phyloP scores from a whole-genome alignment of 345 rosid species.

The Gossypium ekmanianum region DNA sequence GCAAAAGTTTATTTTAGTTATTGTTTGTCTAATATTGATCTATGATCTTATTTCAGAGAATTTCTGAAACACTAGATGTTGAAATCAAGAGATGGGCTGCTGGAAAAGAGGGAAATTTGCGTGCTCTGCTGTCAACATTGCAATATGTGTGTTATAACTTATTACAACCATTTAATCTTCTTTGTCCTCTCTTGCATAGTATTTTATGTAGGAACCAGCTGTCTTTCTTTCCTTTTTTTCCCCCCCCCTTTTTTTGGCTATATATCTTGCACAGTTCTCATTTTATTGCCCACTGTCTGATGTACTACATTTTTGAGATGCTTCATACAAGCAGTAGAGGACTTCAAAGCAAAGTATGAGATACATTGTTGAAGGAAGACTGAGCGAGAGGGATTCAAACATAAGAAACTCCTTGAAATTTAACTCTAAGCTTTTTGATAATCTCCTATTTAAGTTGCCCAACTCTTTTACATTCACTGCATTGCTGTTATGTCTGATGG shows the following conservation, averaged over 20 bases:
- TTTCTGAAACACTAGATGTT: slow-evolving; percentile 68
- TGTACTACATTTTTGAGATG: background rate
- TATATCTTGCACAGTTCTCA: background rate
- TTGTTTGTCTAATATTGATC: slow-evolving; percentile 18
- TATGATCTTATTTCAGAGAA: slow-evolving; percentile 48
- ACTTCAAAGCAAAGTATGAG: background rate
- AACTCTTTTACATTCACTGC: background rate
- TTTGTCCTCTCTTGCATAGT: background rate
- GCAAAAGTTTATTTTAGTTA: background rate
- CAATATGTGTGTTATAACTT: slow-evolving; percentile 65
- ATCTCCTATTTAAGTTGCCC: background rate
- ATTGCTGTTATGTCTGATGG: background rate
- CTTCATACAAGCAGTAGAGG: background rate
- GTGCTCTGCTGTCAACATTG: slow-evolving; percentile 86
- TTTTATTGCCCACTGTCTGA: background rate
- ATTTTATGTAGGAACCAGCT: background rate
- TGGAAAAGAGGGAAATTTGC: slow-evolving; percentile 89
- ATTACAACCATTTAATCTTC: slow-evolving; percentile 5
- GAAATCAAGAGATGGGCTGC: slow-evolving; percentile 99
- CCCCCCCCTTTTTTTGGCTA: background rate
- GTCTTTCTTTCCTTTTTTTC: background rate
- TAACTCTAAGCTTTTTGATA: background rate
- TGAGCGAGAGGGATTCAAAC: background rate
- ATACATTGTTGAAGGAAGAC: background rate
- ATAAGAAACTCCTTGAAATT: background rate